Evolutionary conservation across 768 basidiomycete genomes (phyloP), one percentile per base, ranked within the genome.

Genomic region (Tephrocybe sp.): DNA sequence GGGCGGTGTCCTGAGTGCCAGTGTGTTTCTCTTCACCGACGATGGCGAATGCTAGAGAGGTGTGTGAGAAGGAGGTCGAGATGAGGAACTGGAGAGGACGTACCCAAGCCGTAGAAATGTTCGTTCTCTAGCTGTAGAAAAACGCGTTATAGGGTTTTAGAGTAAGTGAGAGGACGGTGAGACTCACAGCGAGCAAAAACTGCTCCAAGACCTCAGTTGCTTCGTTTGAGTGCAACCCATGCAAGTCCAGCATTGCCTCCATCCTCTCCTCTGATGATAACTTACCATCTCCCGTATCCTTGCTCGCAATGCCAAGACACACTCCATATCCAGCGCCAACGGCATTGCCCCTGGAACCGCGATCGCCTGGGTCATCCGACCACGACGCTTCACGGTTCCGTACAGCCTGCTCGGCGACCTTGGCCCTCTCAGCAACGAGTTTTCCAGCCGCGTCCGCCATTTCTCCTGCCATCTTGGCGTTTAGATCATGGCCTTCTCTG

Each of bases 11-110:
- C 62, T 95, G 92, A n/a, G 85, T 88, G 2, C 90, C 95, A 0
- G 91, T 93, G 66, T 98, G 96, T 68, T 94, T 96, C 68, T 96
- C 92, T 71, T 98, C 93, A 17, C 97, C 96, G 5, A 98, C 91
- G 38, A 99, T 78, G 17, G 92, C 72, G 65, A 89, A 99, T 4
- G 90, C 93, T 89, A 24, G 18, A 17, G n/a, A 39, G 8, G 36
- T 7, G 23, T 3, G 21, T 56, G 8, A 55, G 43, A 40, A 18
- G 12, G 18, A 25, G 37, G 25, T 10, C 17, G 14, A 7, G 33
- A 23, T 14, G 17, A 23, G 8, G 23, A 7, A 28, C n/a, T n/a
- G 5, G 9, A 26, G 28, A 54, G 40, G 15, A 69, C 81, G 58
- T 55, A 90, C 90, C 86, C 50, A 97, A 72, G 6, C 95, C 96